These are phyloP conservation scores for Sparassis latifolia DNA, from an alignment of 1,284 basidiomycete species.

Conservation along the genomic window DNA sequence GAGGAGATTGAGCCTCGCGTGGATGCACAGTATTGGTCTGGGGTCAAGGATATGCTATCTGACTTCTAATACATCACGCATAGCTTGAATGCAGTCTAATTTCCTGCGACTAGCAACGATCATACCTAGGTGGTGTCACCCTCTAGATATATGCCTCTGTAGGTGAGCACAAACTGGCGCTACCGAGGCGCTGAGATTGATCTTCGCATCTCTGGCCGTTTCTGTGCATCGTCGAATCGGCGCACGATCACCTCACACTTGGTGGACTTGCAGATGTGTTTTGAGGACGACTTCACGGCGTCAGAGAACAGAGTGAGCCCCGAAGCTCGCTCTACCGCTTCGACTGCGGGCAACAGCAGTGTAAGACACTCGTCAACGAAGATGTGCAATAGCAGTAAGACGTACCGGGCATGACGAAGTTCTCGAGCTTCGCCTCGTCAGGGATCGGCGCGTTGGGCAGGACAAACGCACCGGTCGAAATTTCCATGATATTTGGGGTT, in stretches of 20 bases:
- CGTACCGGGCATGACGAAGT: conserved; percentile 77
- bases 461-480: conserved; percentile 90
- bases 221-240: conserved; percentile 84
- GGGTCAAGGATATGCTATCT: conserved; percentile 75
- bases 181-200: conserved; percentile 43
- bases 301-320: conserved; percentile 89
- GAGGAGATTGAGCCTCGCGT: conserved; percentile 73
- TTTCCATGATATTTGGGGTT: conserved; percentile 65
- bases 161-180: not conserved
- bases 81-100: conserved; percentile 6
- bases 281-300: conserved; percentile 72
- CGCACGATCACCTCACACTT: conserved; percentile 83
- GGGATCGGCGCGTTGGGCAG: conserved; percentile 88
- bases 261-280: conserved; percentile 82
- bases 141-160: not conserved
- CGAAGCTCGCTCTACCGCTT: conserved; percentile 87
- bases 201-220: conserved; percentile 49
- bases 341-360: conserved; percentile 43
- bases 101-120: not conserved
- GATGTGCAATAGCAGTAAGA: conserved; percentile 1
- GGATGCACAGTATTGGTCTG: conserved; percentile 64
- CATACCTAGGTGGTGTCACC: not conserved
- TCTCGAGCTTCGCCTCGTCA: conserved; percentile 73
- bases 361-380: not conserved
- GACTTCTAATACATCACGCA: conserved; percentile 41